Percentiles rank a stretch among this genome's conserved stretches.
Conservation (phyloP, 2,329 filamentous ascomycete species). For the Cladorrhinum sp. region DNA sequence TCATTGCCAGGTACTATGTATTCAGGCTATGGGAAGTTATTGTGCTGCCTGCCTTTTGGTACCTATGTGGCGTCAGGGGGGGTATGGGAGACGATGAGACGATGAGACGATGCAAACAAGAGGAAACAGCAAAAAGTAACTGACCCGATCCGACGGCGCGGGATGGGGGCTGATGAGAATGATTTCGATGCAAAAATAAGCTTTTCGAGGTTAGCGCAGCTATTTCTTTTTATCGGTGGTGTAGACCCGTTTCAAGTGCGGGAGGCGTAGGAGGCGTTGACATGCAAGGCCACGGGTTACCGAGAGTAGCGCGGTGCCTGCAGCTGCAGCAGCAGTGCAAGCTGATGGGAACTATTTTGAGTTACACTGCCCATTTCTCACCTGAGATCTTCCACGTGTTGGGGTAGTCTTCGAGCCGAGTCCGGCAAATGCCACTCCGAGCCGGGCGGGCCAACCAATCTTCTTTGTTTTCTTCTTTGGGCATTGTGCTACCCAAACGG, state of each 20-base stretch:
- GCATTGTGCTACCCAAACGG: too few relatives aligned
- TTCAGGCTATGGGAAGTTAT: neutral
- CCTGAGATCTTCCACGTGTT: conserved; percentile 2
- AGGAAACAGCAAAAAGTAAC: too few relatives aligned
- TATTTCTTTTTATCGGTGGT: neutral
- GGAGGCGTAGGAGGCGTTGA: neutral
- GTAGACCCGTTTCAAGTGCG: neutral
- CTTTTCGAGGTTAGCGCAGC: neutral
- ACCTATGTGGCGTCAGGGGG: neutral
- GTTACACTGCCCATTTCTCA: neutral
- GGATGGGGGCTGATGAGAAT: neutral
- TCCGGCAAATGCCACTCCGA: conserved; percentile 4
- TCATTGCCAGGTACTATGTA: neutral
- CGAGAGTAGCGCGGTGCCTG: neutral
- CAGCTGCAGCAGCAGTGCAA: neutral
- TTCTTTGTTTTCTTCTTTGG: neutral
- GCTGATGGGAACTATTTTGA: neutral
- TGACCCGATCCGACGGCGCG: neutral
- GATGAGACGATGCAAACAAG: neutral
- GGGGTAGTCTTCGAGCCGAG: neutral
- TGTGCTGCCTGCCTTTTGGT: neutral
- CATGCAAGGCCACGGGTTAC: neutral
- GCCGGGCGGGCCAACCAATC: neutral
- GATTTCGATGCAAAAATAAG: neutral
- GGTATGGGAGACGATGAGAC: neutral